Percentiles rank a stretch among this genome's conserved stretches.
Conservation (phyloP, 495 filamentous ascomycete species). For the Xylona heveae region DNA sequence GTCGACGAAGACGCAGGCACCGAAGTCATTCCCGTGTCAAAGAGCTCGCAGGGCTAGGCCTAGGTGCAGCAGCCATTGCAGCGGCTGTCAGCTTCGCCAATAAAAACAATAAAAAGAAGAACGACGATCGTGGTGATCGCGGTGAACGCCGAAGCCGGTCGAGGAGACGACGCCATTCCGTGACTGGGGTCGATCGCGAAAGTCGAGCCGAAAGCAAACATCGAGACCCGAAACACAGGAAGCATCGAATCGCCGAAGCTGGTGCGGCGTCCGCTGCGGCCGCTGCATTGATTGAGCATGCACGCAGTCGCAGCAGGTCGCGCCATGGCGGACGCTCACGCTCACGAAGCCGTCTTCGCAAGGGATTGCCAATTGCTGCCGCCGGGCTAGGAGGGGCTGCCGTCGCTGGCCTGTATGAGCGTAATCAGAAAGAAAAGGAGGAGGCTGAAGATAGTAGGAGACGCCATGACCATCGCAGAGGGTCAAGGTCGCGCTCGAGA, state of each 20-base stretch:
- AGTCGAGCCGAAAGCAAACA: conserved; percentile 9
- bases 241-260: conserved; percentile 51
- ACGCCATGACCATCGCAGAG: conserved; percentile 20
- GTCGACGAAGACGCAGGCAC: conserved; percentile 6
- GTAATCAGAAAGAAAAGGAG: conserved; percentile 44
- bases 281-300: conserved; percentile 53
- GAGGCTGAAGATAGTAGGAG: conserved; percentile 25
- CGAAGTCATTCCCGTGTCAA: conserved; percentile 23
- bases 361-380: conserved; percentile 44
- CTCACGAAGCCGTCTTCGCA: conserved; percentile 37
- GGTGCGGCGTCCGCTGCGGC: conserved; percentile 59
- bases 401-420: conserved; percentile 65
- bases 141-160: conserved; percentile 38
- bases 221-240: conserved; percentile 35
- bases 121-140: conserved; percentile 16
- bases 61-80: conserved; percentile 65
- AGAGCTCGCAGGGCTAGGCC: conserved; percentile 48
- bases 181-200: conserved; percentile 13
- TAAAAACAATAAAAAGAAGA: conserved; percentile 42
- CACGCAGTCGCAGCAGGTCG: conserved; percentile 48
- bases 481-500: conserved; percentile 23
- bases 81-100: conserved; percentile 59
- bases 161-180: conserved; percentile 33
- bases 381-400: conserved; percentile 62
- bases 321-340: conserved; percentile 24